These are phyloP conservation scores for Coprinopsis strossmayeri DNA, from an alignment of 768 basidiomycete genomes.

Conservation along the genomic window DNA sequence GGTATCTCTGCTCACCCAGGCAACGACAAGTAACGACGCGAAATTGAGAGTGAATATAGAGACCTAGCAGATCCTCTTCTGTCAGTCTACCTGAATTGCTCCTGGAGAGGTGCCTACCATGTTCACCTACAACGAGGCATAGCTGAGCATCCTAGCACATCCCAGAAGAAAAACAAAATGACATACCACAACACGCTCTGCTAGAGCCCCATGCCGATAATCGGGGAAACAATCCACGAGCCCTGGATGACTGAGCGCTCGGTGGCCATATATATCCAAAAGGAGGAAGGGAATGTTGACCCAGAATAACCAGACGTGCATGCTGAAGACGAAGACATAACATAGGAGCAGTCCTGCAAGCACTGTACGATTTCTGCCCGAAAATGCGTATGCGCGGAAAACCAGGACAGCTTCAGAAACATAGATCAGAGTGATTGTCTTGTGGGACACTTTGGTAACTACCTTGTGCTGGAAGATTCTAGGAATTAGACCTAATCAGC, in stretches of 20 bases:
- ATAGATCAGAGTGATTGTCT: no score
- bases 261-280: background rate
- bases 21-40: constrained; percentile 26
- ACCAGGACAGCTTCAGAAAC: constrained; percentile 34
- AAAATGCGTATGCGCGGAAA: constrained; percentile 38
- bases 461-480: no score
- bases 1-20: constrained; percentile 24
- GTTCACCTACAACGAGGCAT: background rate
- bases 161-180: background rate
- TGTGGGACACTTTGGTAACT: no score
- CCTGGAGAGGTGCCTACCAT: background rate
- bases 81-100: background rate
- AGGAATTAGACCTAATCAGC: no score
- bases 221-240: constrained; percentile 34
- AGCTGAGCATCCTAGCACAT: no score
- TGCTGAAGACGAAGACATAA: constrained; percentile 25
- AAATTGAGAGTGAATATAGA: constrained; percentile 32
- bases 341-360: constrained; percentile 23
- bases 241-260: constrained; percentile 17
- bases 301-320: constrained; percentile 33
- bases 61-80: constrained; percentile 17
- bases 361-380: constrained; percentile 25
- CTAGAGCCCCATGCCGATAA: constrained; percentile 24
- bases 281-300: constrained; percentile 15
- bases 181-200: constrained; percentile 27